Evolutionary conservation across 345 rosid species (phyloP), one percentile per base, ranked within the genome.

Genomic region (Excoecaria cochinchinensis): DNA sequence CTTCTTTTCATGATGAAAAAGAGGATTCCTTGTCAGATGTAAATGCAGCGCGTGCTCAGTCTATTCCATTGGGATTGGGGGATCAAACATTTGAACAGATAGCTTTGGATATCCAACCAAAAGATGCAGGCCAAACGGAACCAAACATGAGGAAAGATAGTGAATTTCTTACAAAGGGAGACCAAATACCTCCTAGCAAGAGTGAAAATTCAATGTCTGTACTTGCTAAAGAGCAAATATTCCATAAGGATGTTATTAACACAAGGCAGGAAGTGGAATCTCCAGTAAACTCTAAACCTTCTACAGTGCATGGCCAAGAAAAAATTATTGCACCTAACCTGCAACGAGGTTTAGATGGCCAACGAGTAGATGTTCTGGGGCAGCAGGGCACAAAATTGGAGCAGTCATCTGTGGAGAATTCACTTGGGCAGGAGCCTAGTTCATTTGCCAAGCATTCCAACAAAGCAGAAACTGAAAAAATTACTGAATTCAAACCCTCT

Each of bases 1-100:
- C 77, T 56, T 69, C 77, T 58, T 78, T 81, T 70, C 74, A 89
- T 77, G 89, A 90, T 62, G 91, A 82, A 72, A 86, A 76, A 79
- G 95, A 86, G 79, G 91, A 85, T 78, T 70, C 68, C 38, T 55
- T 79, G 61, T 70, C 77, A n/a, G 79, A 81, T 67, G 74, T 78
- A 74, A 70, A 79, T 24, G 36, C 53, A 69, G 85, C 74, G 64
- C 55, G 39, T 75, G 80, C 73, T 64, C 73, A 69, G 21, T 75
- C 86, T 69, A 81, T 77, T 80, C 74, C 83, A 46, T 80, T 80
- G 68, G 81, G 82, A 75, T 59, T 67, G 61, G 83, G 59, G 63
- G 84, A 78, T 67, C 74, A 74, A 69, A 81, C 70, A 75, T 72
- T 66, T 22, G 78, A 74, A 69, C 78, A 76, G 52, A 75, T 42